Evolutionary conservation across 2,329 filamentous ascomycete genomes (phyloP), one percentile per base, ranked within the genome.

Genomic region (Teratosphaeria gauchensis): DNA sequence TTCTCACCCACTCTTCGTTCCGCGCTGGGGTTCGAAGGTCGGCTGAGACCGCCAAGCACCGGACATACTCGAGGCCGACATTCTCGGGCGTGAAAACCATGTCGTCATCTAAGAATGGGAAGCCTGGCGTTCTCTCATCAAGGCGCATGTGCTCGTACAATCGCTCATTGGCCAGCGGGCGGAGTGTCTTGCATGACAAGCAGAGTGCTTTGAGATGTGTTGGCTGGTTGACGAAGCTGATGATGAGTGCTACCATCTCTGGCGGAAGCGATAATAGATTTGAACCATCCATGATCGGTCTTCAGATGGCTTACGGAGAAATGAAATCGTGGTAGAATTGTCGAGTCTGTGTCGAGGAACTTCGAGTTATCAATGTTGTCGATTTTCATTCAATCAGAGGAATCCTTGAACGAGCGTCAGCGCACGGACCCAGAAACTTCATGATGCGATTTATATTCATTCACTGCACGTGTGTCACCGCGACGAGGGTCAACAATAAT

Each of bases 1-100:
- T 82, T 48, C 87, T 84, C 77, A 97, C 85, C 74, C 94, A 97
- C 68, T 89, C 83, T 57, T 82, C 82, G 89, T 90, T 96, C 1
- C 89, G 82, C 51, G 84, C 80, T 16, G 87, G 33, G 11, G 3
- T 4, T 38, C n/a, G n/a, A n/a, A n/a, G n/a, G n/a, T 8, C 33
- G 33, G 4, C 33, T 3, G 11, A 9, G 11, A 38, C 33, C 11
- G 33, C 16, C 33, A 38, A 38, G 11, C 33, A 33, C 6, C 32
- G 32, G 32, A 5, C 32, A 38, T 9, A 38, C 16, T 9, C 33
- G 11, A 38, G 8, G 6, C 33, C 6, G 33, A 38, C 33, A 38
- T 38, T 38, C 11, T 11, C 3, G 6, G 33, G 33, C 33, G 33
- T 14, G 33, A 38, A 14, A 38, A 11, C 33, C 11, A 38, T 12